phyloP scores from a whole-genome alignment of 2,329 filamentous ascomycete genomes.

The Ceratocystis albifundus region DNA sequence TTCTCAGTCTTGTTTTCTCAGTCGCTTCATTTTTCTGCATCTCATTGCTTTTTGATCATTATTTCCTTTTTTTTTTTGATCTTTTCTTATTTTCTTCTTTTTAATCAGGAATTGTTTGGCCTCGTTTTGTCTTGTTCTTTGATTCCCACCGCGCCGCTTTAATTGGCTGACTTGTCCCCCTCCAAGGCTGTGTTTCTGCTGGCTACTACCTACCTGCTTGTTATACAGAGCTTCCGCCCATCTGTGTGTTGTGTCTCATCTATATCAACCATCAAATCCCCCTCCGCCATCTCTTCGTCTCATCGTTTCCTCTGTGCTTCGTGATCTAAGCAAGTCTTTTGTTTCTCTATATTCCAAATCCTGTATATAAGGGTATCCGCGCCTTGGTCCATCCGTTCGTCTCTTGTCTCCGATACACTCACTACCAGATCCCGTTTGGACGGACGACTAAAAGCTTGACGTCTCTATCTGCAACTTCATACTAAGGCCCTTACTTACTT shows the following conservation, averaged over 20 bases:
- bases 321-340: background rate
- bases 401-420: no score
- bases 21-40: background rate
- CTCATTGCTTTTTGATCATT: background rate
- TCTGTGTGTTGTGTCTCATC: background rate
- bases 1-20: no score
- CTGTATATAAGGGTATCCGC: no score
- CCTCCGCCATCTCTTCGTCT: constrained; percentile 1
- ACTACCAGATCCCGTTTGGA: no score
- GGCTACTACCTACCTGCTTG: background rate
- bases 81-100: background rate
- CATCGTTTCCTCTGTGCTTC: background rate
- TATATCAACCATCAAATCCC: background rate
- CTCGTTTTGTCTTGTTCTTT: background rate
- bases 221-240: background rate
- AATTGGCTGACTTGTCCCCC: background rate
- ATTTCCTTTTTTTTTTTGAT: background rate
- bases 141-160: background rate
- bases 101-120: background rate
- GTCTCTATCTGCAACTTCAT: no score
- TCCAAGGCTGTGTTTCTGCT: constrained; percentile 1
- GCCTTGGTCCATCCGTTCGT: no score
- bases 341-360: no score
- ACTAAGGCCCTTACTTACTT: no score
- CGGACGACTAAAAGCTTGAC: no score